Evolutionary conservation across 805 yeast species (phyloP), one percentile per base, ranked within the genome.

Genomic region (Candida multigemmis): DNA sequence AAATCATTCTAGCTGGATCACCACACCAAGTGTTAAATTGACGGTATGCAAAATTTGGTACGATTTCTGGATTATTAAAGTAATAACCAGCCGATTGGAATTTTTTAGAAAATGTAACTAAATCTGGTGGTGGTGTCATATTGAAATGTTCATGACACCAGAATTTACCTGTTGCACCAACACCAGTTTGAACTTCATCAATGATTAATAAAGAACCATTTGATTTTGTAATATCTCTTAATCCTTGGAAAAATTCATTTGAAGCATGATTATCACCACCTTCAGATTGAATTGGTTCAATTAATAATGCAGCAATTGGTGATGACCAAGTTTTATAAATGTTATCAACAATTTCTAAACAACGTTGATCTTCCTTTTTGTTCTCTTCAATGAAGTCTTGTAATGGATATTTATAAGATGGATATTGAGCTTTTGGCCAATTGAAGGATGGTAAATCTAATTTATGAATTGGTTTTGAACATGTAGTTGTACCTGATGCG

Each of bases 351-450:
- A 73, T 74, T 25, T 61, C 70, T 38, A 87, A 68, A 53, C 95
- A 83, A 48, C 91, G 70, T 35, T 66, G 74, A 58, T 87, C 97
- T 60, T 86, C 96, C 26, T 64, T 53, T 25, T 63, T 60, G 70
- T 87, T 87, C 40, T 60, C 74, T 25, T 64, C 74, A 22, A 48
- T 73, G 50, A 74, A 48, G 27, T 71, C 67, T 30, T 74, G 87
- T 46, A 86, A 68, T 33, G 97, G 97, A 56, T 85, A 87, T 55
- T 77, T 63, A 57, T 84, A 77, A 27, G 69, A 43, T 38, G 97
- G 97, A 65, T 77, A 87, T 37, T 84, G 85, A 31, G 96, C 96
- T 54, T 82, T 86, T 49, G 97, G 97, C 96, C 96, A 87, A 48
- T 83, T 74, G 65, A 87, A 87, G 5, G 94, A 76, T 35, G 97